Evolutionary conservation across 176 grass and related monocot species (phyloP).

Genomic region (Pharus latifolius): DNA sequence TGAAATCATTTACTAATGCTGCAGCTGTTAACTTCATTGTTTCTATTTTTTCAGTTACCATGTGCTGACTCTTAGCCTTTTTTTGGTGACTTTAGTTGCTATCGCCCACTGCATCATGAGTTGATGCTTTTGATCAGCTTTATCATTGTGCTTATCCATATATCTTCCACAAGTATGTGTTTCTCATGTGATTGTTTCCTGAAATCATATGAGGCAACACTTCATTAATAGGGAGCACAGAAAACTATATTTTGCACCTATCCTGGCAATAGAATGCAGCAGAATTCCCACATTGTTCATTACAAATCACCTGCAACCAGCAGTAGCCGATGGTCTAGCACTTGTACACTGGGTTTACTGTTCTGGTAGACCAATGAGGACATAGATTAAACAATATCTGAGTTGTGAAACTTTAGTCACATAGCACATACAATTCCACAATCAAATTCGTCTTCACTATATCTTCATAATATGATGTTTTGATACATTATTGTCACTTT

Average conservation of each 20-base stretch:
- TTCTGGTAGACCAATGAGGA: not conserved
- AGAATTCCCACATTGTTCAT: not conserved
- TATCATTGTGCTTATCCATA: no score
- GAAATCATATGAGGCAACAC: not conserved
- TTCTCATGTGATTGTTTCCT: not conserved
- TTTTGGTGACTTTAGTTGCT: not conserved
- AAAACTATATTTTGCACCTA: not conserved
- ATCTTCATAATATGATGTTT: not conserved
- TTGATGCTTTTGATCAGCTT: no score
- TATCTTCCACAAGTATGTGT: not conserved
- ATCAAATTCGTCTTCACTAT: not conserved
- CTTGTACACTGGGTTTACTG: not conserved
- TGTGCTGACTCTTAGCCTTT: not conserved
- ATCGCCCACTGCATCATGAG: no score
- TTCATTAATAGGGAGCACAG: no score
- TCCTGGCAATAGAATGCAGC: not conserved
- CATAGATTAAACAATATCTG: not conserved
- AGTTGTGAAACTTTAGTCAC: not conserved
- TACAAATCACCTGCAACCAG: not conserved
- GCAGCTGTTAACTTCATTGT: no score
- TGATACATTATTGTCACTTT: not conserved
- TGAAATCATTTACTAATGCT: no score
- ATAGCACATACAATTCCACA: not conserved
- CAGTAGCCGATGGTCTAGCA: not conserved
- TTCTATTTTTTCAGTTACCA: not conserved